Evolutionary conservation across 352 stramenopile genomes (phyloP), one percentile per base, ranked within the genome.

Genomic region (Pythium aphanidermatum): DNA sequence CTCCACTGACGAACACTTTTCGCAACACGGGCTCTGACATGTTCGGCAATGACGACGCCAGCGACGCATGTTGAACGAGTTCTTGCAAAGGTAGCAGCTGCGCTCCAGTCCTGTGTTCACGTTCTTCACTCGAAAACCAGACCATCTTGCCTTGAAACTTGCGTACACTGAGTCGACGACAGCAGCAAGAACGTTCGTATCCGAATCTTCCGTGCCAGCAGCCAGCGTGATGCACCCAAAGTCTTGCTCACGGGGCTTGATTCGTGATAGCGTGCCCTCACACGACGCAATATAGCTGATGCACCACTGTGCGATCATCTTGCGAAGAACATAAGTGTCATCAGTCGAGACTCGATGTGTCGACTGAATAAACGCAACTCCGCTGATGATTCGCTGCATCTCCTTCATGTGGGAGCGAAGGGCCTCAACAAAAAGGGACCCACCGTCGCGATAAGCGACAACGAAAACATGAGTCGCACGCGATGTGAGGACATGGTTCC

Each of bases 41-140:
- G 74, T 86, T 11, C 74, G 67, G 42, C 74, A 86, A 54, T 86
- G 72, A 24, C 71, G 66, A 28, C 74, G 69, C 74, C 74, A 86
- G 41, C 74, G 71, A 49, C 71, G 71, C 71, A 86, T 83, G 63
- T 78, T 83, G 40, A 86, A 86, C 9, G 46, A 44, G 12, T 76
- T 68, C 44, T 80, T 76, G 56, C 74, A 86, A 27, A 76, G 45
- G 47, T 84, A 86, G 55, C 74, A 86, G 13, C 47, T 41, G 40
- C 81, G 81, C 48, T 84, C 72, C 58, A 86, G 73, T n/a, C 74
- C 74, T 17, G 57, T 73, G 51, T 81, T 82, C 29, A 83, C 67
- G 37, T 77, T 81, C 56, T 81, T 82, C n/a, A 82, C 70, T 14
- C 74, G 74, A 55, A 86, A 86, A 34, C 74, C 74, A 35, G 74